Conservation (phyloP, 768 basidiomycete species). For the Hericium erinaceus region DNA sequence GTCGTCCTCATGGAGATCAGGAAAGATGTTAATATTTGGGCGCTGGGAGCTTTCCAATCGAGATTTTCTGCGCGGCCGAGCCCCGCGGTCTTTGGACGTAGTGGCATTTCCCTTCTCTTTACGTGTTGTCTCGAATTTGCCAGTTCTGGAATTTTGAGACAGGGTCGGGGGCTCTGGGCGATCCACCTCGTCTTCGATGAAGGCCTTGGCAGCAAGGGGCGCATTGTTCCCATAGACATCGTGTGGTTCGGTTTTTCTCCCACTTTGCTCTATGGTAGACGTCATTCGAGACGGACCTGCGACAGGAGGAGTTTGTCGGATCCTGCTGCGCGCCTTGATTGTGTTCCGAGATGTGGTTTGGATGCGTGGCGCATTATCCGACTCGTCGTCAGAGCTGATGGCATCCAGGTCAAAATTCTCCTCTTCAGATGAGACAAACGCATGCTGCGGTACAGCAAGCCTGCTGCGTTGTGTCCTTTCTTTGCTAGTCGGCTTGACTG, state of each 20-base stretch:
- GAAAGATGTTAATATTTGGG: not conserved
- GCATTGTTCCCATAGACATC: too few relatives aligned
- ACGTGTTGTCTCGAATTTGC: too few relatives aligned
- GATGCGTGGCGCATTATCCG: slow-evolving; percentile 2
- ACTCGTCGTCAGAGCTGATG: slow-evolving; percentile 15
- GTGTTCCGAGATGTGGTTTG: too few relatives aligned
- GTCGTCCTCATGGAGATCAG: not conserved
- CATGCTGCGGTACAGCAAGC: not conserved
- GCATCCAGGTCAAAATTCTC: slow-evolving; percentile 22
- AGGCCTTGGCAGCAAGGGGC: not conserved
- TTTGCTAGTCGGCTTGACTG: not conserved
- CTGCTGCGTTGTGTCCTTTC: not conserved
- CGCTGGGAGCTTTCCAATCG: not conserved
- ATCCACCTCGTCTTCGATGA: not conserved
- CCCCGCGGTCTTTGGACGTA: not conserved
- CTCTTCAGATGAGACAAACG: not conserved
- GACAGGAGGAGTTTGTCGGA: too few relatives aligned
- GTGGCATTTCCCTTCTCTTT: not conserved
- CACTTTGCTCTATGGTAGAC: too few relatives aligned
- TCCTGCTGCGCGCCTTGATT: too few relatives aligned
- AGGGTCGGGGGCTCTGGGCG: not conserved
- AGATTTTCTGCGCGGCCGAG: not conserved
- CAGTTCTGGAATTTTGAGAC: not conserved
- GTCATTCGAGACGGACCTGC: too few relatives aligned
- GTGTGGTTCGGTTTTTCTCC: too few relatives aligned